Conservation (phyloP, 2,329 filamentous ascomycete genomes). For the Arachnopeziza araneosa region DNA sequence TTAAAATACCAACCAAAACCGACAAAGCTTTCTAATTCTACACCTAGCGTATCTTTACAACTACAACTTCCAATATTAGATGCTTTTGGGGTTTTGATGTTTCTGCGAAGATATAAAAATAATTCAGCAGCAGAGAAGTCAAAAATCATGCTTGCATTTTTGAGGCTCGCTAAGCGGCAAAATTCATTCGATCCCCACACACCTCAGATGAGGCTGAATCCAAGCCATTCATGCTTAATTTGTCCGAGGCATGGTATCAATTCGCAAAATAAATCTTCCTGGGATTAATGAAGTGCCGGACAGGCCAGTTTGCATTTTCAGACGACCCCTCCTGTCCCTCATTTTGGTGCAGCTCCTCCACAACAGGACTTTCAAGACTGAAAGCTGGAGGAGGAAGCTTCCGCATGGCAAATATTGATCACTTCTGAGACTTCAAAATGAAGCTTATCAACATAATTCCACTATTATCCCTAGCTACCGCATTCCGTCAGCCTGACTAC, state of each 20-base stretch:
- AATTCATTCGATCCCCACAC: background rate
- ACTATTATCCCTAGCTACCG: background rate
- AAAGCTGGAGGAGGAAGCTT: background rate
- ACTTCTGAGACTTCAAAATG: background rate
- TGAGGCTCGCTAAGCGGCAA: background rate
- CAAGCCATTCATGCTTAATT: background rate
- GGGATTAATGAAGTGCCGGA: background rate
- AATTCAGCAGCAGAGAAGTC: background rate
- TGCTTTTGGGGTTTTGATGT: too few species aligned
- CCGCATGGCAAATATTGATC: background rate
- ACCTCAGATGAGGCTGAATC: background rate
- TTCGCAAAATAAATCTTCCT: background rate
- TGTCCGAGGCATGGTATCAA: background rate
- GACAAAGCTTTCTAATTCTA: too few species aligned
- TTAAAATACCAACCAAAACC: too few species aligned
- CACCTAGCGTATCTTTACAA: too few species aligned
- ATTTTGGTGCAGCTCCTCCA: background rate
- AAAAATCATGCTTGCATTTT: background rate
- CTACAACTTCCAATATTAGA: too few species aligned
- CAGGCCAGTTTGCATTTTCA: background rate
- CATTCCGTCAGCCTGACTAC: background rate
- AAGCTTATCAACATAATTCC: background rate
- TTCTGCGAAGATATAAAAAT: too few species aligned
- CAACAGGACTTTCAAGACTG: background rate
- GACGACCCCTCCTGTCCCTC: background rate